Percentiles rank a stretch among this genome's conserved stretches.
Conservation (phyloP, 1,284 basidiomycete species). For the Boletus semigastroideus region DNA sequence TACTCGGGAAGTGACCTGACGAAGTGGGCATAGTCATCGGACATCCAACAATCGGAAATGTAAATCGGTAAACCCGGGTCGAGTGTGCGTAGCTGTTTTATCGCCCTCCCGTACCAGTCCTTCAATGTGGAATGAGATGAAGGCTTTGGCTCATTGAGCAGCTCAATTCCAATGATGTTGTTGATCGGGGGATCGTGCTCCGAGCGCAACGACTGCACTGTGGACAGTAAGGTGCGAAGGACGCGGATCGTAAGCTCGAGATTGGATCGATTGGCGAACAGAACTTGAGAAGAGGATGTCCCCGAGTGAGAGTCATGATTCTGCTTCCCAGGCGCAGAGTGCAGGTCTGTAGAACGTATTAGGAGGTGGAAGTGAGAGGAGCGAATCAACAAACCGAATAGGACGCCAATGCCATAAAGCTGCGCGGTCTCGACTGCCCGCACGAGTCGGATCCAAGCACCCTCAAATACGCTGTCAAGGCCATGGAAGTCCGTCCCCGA, state of each 20-base stretch:
- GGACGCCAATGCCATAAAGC: constrained; percentile 69
- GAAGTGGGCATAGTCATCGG: constrained; percentile 64
- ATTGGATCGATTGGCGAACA: constrained; percentile 53
- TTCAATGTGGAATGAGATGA: constrained; percentile 50
- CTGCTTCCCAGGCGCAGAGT: constrained; percentile 78
- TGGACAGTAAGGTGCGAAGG: constrained; percentile 44
- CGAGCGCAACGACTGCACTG: constrained; percentile 39
- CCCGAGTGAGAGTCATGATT: constrained; percentile 68
- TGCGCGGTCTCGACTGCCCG: constrained; percentile 65
- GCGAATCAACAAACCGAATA: constrained; percentile 57
- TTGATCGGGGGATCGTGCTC: constrained; percentile 40
- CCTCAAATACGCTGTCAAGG: constrained; percentile 58
- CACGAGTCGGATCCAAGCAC: constrained; percentile 75
- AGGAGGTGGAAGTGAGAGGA: constrained; percentile 1
- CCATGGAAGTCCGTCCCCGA: constrained; percentile 72
- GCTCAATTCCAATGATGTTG: constrained; percentile 79
- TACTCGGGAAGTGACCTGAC: constrained; percentile 38
- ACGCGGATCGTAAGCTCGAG: constrained; percentile 56
- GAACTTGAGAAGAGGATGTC: constrained; percentile 48
- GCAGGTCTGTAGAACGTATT: constrained; percentile 49
- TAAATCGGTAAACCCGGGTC: constrained; percentile 65
- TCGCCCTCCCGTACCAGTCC: constrained; percentile 65
- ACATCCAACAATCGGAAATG: constrained; percentile 79
- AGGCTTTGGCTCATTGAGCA: constrained; percentile 80
- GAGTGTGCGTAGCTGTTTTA: constrained; percentile 54